Conservation (phyloP, 306 rosid species). For the Luffa acutangula region DNA sequence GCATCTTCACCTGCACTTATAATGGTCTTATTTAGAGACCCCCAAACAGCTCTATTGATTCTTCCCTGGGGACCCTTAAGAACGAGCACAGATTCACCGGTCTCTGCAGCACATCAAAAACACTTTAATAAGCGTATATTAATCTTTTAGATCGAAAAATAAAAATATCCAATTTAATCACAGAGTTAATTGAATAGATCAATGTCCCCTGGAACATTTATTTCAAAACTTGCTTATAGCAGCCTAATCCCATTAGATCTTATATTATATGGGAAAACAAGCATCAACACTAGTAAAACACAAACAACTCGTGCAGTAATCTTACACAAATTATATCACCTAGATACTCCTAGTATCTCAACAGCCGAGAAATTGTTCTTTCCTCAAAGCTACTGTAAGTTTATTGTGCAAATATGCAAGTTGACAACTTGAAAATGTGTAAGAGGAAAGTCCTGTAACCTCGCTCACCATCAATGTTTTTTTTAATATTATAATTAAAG, state of each 20-base stretch:
- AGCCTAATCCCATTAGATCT: background rate
- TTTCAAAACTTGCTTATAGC: background rate
- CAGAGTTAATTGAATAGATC: background rate
- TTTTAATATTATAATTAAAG: no score
- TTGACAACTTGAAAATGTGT: background rate
- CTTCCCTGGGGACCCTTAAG: slow-evolving; percentile 88
- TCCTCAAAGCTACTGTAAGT: background rate
- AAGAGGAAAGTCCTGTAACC: background rate
- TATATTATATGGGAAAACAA: background rate
- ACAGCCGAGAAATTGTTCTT: background rate
- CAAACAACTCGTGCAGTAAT: background rate
- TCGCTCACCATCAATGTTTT: no score
- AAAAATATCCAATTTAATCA: background rate
- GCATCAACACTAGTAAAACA: background rate
- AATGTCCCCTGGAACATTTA: no score
- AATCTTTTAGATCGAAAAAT: background rate
- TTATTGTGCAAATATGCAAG: background rate
- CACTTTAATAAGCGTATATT: background rate
- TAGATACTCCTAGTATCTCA: background rate
- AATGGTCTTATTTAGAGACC: slow-evolving; percentile 67
- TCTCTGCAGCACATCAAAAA: slow-evolving; percentile 35
- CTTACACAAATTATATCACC: background rate
- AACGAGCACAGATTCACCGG: slow-evolving; percentile 53
- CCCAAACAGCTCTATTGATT: slow-evolving; percentile 93
- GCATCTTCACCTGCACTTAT: slow-evolving; percentile 92